Base-by-base conservation (phyloP, 2,329 filamentous ascomycete species). In the Epichloe bromicola region DNA sequence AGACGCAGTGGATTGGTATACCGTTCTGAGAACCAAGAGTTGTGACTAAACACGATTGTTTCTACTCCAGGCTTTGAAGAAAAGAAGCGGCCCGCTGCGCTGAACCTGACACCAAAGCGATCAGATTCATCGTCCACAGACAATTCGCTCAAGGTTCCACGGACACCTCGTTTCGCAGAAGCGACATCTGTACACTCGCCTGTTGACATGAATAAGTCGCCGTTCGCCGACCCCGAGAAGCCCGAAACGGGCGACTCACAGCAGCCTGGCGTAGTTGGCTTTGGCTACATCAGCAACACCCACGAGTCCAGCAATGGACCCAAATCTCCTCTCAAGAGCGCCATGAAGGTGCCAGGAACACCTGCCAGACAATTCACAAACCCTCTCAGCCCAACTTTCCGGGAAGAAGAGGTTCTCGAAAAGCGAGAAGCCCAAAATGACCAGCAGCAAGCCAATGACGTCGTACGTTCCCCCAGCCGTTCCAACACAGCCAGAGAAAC, bases 341-440 rank as follows among this genome's bases (percentile, higher is more conserved):
- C 89, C 50, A 77, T 96, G 75, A 95, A 80, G 71, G 83, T 86
- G 17, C 90, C 91, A 4, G 88, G 89, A 19, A 91, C 88, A 2
- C 83, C 87, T 4, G 87, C 78, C 30, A 79, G 84, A 60, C 79
- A 77, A 55, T 70, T 90, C 49, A 74, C 75, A 57, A 93, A 91
- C 66, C 86, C 87, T 19, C 71, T 95, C 57, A 96, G 89, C 69
- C 90, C 91, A 40, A 96, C 90, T 0, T 97, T 96, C 67, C 77
- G 79, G 48, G 87, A 97, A 70, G 91, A 96, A 70, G 81, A 91
- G 48, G 69, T 86, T 4, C 71, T 97, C 34, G 91, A 96, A 71
- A 90, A 91, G 74, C 79, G 83, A 52, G 91, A 97, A 65, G 76
- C 76, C 51, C 67, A 74, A 55, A 91, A 91, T 0, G 90, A 95